Evolutionary conservation across 1,284 basidiomycete species (phyloP).

Genomic region (Marasmius sp.): DNA sequence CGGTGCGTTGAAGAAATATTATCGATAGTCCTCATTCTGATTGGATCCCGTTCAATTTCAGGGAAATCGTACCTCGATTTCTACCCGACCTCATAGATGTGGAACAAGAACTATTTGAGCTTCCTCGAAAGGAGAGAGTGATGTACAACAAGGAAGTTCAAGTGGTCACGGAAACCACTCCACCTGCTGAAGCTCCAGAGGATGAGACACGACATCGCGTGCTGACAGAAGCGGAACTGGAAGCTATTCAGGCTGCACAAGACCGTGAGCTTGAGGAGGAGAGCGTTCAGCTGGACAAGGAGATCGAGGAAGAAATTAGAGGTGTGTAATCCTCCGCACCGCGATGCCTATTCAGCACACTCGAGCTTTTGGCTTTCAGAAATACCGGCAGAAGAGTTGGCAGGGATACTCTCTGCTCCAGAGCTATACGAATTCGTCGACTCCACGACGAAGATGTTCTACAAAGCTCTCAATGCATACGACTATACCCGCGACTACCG

Average conservation of each 20-base stretch:
- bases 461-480: conserved; percentile 96
- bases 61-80: conserved; percentile 62
- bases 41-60: conserved; percentile 22
- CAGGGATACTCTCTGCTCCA: conserved; percentile 78
- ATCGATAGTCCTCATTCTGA: not conserved
- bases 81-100: conserved; percentile 81
- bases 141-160: conserved; percentile 95
- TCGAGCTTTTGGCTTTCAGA: conserved; percentile 44
- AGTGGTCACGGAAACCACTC: conserved; percentile 49
- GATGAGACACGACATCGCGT: conserved; percentile 76
- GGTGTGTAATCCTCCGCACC: conserved; percentile 38
- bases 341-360: not conserved
- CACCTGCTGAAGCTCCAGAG: conserved; percentile 46
- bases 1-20: conserved; percentile 42
- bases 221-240: conserved; percentile 60
- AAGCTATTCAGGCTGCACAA: conserved; percentile 67
- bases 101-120: conserved; percentile 85
- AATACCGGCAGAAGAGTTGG: conserved; percentile 81
- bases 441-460: conserved; percentile 92
- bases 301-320: conserved; percentile 82
- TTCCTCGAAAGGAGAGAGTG: conserved; percentile 89
- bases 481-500: conserved; percentile 97
- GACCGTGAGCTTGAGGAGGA: conserved; percentile 84
- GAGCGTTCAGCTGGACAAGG: conserved; percentile 73
- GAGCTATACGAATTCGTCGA: conserved; percentile 95